Percentiles rank a stretch among this genome's conserved stretches.
Evolutionary conservation across 2,329 filamentous ascomycete species (phyloP).

Genomic region (Paecilomyces dactylethromorphus): DNA sequence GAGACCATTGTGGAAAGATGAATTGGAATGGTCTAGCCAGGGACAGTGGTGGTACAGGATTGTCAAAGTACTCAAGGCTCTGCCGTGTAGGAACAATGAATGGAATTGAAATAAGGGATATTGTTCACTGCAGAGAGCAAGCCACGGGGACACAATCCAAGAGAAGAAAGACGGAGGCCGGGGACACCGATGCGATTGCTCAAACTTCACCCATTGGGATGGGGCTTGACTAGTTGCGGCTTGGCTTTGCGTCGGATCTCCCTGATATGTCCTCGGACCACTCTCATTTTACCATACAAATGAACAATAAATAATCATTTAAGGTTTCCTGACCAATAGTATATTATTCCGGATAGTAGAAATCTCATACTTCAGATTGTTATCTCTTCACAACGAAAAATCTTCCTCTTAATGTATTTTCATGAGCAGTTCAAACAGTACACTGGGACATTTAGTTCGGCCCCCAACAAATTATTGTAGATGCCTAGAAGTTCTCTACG

Average conservation of each 20-base stretch:
- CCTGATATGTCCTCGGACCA: background rate
- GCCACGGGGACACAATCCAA: background rate
- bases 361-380: too few species aligned
- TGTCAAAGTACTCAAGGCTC: background rate
- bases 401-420: background rate
- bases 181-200: background rate
- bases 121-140: background rate
- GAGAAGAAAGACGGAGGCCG: background rate
- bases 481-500: background rate
- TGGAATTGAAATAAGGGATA: background rate
- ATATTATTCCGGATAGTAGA: too few species aligned
- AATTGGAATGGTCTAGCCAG: slow-evolving; percentile 10
- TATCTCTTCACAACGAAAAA: background rate
- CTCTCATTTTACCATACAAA: background rate
- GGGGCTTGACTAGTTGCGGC: background rate
- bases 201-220: background rate
- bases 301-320: background rate
- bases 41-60: slow-evolving; percentile 1
- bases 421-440: background rate
- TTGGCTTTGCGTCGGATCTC: background rate
- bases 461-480: background rate
- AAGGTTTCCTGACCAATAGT: background rate
- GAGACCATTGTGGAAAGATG: slow-evolving; percentile 6
- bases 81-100: background rate
- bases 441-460: background rate